Conservation (phyloP, 805 yeast species). For the Blastobotrys terrestris region DNA sequence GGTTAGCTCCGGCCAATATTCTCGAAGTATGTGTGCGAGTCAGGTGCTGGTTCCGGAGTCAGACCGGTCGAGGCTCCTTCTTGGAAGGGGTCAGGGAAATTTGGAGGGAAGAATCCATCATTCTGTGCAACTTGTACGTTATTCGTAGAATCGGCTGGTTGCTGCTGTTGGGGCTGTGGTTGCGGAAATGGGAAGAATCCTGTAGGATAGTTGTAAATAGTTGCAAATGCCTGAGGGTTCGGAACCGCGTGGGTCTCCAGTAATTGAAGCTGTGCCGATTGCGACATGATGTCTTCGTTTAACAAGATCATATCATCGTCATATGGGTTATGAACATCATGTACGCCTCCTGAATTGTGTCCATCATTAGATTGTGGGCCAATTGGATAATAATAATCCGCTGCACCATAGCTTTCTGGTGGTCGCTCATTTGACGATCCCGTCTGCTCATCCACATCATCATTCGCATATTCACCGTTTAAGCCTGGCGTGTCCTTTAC, state of each 20-base stretch:
- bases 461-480: constrained; percentile 1
- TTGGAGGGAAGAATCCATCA: background rate
- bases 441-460: background rate
- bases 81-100: background rate
- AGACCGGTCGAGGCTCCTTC: background rate
- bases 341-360: background rate
- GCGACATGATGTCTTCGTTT: constrained; percentile 22
- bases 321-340: background rate
- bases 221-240: constrained; percentile 7
- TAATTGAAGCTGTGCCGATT: constrained; percentile 15
- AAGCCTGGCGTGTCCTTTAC: constrained; percentile 5
- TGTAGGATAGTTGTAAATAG: background rate
- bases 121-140: background rate
- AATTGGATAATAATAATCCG: background rate
- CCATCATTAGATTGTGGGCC: background rate
- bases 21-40: background rate
- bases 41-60: background rate
- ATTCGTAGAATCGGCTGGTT: too few relatives aligned
- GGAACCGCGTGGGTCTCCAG: constrained; percentile 10
- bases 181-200: background rate
- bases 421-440: background rate
- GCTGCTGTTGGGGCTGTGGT: background rate
- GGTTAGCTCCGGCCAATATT: background rate
- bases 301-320: constrained; percentile 16
- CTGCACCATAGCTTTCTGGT: background rate